Percentiles rank a stretch among this genome's conserved stretches.
phyloP scores from a whole-genome alignment of 2,329 filamentous ascomycete species.

The Periglandula ipomoeae region DNA sequence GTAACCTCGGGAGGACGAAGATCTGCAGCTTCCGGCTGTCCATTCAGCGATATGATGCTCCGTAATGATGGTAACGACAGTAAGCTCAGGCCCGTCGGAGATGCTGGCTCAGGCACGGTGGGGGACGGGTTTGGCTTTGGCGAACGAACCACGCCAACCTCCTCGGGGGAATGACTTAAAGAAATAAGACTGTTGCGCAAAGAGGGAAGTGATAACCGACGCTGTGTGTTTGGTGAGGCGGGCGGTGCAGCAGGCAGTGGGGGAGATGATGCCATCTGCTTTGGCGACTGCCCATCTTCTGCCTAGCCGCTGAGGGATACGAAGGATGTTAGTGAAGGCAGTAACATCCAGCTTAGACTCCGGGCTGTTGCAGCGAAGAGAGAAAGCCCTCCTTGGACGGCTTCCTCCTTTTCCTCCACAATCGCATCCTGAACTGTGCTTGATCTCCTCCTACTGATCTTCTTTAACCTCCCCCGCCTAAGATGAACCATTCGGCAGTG shows the following conservation, averaged over 20 bases:
- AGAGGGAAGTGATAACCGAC: not conserved
- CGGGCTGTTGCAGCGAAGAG: not conserved
- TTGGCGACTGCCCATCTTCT: not conserved
- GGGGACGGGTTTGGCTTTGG: not conserved
- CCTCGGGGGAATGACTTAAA: not conserved
- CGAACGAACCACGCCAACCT: too few relatives aligned
- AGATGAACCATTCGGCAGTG: slow-evolving; percentile 31
- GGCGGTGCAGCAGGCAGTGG: not conserved
- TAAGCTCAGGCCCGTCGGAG: not conserved
- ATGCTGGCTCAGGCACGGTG: not conserved
- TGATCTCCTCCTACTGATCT: not conserved
- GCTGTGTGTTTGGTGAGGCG: not conserved
- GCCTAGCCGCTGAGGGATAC: not conserved
- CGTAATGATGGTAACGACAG: not conserved
- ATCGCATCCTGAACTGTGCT: not conserved
- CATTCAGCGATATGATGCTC: not conserved
- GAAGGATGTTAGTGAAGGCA: not conserved
- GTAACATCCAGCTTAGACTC: slow-evolving; percentile 1
- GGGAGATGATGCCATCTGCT: not conserved
- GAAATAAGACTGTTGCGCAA: slow-evolving; percentile 1
- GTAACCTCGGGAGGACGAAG: not conserved
- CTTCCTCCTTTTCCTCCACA: not conserved
- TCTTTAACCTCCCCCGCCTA: slow-evolving; percentile 11
- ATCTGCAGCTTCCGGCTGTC: not conserved
- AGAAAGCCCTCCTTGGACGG: not conserved